These are phyloP conservation scores for Phytophthora capsici DNA, from an alignment of 352 stramenopile species.

Conservation along the genomic window DNA sequence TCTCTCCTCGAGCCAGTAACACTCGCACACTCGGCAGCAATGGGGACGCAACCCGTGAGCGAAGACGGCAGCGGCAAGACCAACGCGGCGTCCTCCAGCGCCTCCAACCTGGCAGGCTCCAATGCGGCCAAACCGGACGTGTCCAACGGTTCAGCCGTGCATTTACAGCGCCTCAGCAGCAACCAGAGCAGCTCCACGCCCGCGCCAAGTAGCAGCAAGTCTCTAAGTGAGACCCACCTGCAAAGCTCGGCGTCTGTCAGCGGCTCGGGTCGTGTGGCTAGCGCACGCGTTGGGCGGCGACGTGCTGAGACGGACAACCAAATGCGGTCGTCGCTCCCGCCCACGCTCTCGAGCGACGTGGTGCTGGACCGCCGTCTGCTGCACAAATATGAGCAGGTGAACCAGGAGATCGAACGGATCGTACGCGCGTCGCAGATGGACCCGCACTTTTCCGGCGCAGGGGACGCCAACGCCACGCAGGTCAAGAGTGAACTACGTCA, in stretches of 20 bases:
- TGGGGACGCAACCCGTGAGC: conserved; percentile 35
- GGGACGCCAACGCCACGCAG: conserved; percentile 36
- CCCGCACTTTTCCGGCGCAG: conserved; percentile 9
- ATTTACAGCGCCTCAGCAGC: conserved; percentile 25
- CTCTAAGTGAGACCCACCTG: conserved; percentile 10
- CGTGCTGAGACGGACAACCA: conserved; percentile 44
- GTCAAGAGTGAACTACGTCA: conserved; percentile 64
- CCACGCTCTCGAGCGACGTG: conserved; percentile 37
- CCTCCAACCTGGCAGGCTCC: conserved; percentile 4
- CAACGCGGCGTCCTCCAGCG: conserved; percentile 4
- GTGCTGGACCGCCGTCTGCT: conserved; percentile 72
- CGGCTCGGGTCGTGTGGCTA: conserved; percentile 17
- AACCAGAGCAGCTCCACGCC: neutral
- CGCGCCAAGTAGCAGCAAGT: conserved; percentile 15
- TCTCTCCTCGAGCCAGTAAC: conserved; percentile 12
- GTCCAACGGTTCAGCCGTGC: conserved; percentile 8
- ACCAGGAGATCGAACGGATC: conserved; percentile 76
- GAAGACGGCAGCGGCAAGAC: conserved; percentile 27
- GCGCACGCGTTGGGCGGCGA: conserved; percentile 22
- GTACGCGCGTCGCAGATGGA: conserved; percentile 68
- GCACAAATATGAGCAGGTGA: conserved; percentile 80
- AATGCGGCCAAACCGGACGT: conserved; percentile 9
- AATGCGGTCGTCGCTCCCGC: conserved; percentile 44
- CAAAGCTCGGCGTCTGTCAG: conserved; percentile 11
- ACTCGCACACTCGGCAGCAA: conserved; percentile 13